These are phyloP conservation scores for Penicillium decumbens DNA, from an alignment of 2,329 filamentous ascomycete species.

Conservation along the genomic window DNA sequence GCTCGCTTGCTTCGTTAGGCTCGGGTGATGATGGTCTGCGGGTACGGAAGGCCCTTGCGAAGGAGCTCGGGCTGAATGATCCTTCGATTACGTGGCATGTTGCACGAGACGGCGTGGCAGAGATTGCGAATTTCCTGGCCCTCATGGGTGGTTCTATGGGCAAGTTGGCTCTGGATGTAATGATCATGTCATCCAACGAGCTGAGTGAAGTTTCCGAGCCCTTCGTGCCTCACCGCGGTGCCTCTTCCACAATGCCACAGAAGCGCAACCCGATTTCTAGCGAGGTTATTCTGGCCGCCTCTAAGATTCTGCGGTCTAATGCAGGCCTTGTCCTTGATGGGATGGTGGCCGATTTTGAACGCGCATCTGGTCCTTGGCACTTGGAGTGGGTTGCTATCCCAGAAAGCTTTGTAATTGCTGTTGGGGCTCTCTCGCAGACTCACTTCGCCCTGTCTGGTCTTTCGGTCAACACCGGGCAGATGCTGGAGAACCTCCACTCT, in stretches of 20 bases:
- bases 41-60: conserved; percentile 49
- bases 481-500: conserved; percentile 50
- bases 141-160: conserved; percentile 52
- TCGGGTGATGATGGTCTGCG: conserved; percentile 45
- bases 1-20: conserved; percentile 52
- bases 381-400: conserved; percentile 56
- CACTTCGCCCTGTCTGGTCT: conserved; percentile 52
- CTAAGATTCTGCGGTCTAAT: conserved; percentile 52
- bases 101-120: conserved; percentile 51
- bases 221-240: conserved; percentile 52
- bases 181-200: conserved; percentile 57
- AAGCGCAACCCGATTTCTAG: conserved; percentile 58
- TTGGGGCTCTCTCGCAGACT: conserved; percentile 52
- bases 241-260: conserved; percentile 56
- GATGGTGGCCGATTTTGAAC: conserved; percentile 57
- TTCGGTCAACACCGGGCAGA: conserved; percentile 48
- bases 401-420: conserved; percentile 51
- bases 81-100: conserved; percentile 57
- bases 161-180: conserved; percentile 54
- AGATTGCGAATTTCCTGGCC: conserved; percentile 52
- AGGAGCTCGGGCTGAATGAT: conserved; percentile 46
- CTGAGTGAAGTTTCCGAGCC: conserved; percentile 53
- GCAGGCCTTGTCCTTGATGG: conserved; percentile 52
- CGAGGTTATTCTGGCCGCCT: conserved; percentile 53
- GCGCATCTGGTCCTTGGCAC: conserved; percentile 57